Percentiles rank a stretch among this genome's conserved stretches.
Evolutionary conservation across 208 protist genomes (phyloP).

Genomic region (Paratrypanosoma confusum): DNA sequence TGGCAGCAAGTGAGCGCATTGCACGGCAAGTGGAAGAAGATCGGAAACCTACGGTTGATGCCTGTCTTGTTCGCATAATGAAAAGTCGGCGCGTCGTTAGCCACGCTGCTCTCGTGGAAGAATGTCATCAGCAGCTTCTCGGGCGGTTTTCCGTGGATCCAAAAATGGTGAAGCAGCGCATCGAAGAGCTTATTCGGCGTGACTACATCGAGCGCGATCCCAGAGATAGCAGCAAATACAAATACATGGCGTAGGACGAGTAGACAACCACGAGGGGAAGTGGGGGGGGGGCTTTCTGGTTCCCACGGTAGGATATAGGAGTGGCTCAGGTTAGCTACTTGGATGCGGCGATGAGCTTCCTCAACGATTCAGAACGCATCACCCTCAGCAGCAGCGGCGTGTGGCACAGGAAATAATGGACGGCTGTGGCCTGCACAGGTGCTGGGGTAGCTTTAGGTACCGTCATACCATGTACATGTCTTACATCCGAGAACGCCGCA

Average conservation of each 20-base stretch:
- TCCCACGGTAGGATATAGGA: too few species aligned
- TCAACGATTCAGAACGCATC: too few species aligned
- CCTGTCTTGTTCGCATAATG: slow-evolving; percentile 78
- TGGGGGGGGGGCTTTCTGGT: too few species aligned
- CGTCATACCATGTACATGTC: too few species aligned
- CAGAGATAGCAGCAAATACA: slow-evolving; percentile 39
- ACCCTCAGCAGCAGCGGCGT: too few species aligned
- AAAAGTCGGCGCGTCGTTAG: slow-evolving; percentile 56
- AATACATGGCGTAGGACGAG: slow-evolving; percentile 46
- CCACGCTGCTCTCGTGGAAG: slow-evolving; percentile 55
- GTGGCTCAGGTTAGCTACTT: too few species aligned
- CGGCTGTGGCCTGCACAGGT: too few species aligned
- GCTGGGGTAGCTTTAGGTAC: too few species aligned
- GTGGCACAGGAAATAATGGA: too few species aligned
- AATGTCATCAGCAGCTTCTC: slow-evolving; percentile 61
- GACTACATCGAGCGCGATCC: slow-evolving; percentile 71
- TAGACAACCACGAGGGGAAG: too few species aligned
- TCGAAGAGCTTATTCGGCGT: slow-evolving; percentile 77
- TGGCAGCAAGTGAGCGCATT: slow-evolving; percentile 24
- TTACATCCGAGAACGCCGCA: too few species aligned
- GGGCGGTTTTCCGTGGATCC: slow-evolving; percentile 49
- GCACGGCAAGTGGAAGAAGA: slow-evolving; percentile 57
- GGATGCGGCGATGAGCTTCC: too few species aligned
- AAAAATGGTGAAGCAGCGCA: slow-evolving; percentile 71
- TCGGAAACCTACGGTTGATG: slow-evolving; percentile 65